Evolutionary conservation across 768 basidiomycete species (phyloP), one percentile per base, ranked within the genome.

Genomic region (Mycena rebaudengoi): DNA sequence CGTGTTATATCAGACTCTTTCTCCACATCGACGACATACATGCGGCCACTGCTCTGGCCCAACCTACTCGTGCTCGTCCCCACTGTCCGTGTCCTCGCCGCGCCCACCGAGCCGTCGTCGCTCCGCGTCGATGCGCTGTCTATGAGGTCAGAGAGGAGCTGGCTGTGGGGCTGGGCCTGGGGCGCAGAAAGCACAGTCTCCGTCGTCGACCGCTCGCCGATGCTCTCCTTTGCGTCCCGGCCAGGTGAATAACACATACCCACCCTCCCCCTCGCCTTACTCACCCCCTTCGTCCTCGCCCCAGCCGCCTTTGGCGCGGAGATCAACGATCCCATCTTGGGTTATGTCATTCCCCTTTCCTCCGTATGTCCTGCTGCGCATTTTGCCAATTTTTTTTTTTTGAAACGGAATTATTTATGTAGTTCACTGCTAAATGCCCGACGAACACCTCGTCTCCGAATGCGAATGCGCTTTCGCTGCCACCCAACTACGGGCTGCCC

Each of bases 261-360:
- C 44, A 40, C 45, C n/a, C 11, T n/a, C 16, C 53, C 32, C 13
- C 29, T 49, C 21, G 41, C 18, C 39, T 39, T 60, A 30, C 65
- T 66, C 11, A 62, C 4, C 3, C 59, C 30, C 66, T 41, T 32
- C 80, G n/a, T n/a, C n/a, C n/a, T n/a, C n/a, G n/a, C n/a, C n/a
- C n/a, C 81, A 78, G 93, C 93, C 54, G 85, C 89, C 0, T 95
- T 95, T 74, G 93, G 93, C 13, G 83, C 85, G 23, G 88, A 91
- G 64, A 86, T 93, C 43, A 80, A 76, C 57, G 88, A 91, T 56
- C 84, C 87, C 28, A 82, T 91, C 51, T 75, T 90, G 48, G 91
- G 90, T 39, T 91, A 91, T 75, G 86, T 91, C 60, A 87, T 91
- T 57, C 89, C 90, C 7, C 74, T 90, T 32, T 86, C 88, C 14